These are phyloP conservation scores for Monilinia laxa DNA, from an alignment of 2,329 filamentous ascomycete genomes.

Conservation along the genomic window DNA sequence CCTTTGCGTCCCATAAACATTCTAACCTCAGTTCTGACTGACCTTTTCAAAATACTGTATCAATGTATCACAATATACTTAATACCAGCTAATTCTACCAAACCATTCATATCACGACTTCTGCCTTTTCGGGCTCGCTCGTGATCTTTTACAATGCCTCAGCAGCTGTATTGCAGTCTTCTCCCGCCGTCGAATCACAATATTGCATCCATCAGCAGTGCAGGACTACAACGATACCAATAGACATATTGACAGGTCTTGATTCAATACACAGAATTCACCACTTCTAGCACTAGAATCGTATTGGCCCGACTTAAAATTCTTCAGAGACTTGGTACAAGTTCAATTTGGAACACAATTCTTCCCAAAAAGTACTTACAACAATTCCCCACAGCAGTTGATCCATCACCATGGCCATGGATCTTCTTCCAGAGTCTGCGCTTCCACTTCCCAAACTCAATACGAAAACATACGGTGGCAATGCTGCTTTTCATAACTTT, in stretches of 20 bases:
- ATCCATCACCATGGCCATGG: constrained; percentile 27
- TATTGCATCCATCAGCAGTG: not conserved
- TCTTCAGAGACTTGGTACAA: not conserved
- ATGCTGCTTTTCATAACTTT: constrained; percentile 72
- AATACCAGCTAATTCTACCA: not conserved
- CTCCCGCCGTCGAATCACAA: not conserved
- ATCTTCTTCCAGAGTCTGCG: constrained; percentile 32
- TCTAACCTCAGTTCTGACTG: not conserved
- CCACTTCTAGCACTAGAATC: not conserved
- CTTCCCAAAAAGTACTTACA: not conserved
- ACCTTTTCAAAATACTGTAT: not conserved
- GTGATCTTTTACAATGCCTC: not conserved
- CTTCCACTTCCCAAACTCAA: constrained; percentile 21
- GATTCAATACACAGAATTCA: not conserved
- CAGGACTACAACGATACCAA: not conserved
- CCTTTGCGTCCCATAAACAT: not conserved
- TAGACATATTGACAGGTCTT: not conserved
- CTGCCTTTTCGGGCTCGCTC: not conserved
- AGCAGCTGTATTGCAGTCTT: not conserved
- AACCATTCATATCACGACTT: not conserved
- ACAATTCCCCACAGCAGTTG: not conserved
- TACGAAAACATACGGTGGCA: constrained; percentile 56
- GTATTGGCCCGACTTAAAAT: not conserved
- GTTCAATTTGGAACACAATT: not conserved
- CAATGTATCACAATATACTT: not conserved